Conservation (phyloP, 495 filamentous ascomycete species). For the Talaromyces stipitatus region DNA sequence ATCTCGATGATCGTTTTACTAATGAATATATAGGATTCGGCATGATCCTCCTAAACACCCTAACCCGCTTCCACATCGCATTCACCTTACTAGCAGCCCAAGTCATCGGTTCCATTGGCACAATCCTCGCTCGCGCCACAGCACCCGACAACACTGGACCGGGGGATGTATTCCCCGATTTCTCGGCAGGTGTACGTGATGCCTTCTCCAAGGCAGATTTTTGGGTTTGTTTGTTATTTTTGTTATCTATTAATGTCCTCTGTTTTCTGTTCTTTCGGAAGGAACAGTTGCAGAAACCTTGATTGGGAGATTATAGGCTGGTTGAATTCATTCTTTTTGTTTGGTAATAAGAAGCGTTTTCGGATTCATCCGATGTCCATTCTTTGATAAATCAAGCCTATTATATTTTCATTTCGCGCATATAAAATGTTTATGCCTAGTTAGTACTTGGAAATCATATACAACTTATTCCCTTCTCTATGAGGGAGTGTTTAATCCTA, state of each 20-base stretch:
- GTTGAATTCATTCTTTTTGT: too few relatives aligned
- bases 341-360: too few relatives aligned
- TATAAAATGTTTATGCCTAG: too few relatives aligned
- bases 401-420: too few relatives aligned
- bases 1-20: conserved; percentile 47
- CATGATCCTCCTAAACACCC: conserved; percentile 56
- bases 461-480: too few relatives aligned
- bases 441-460: too few relatives aligned
- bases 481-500: too few relatives aligned
- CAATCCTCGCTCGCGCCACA: conserved; percentile 49
- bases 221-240: conserved; percentile 47
- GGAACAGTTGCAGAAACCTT: conserved; percentile 58
- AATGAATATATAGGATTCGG: conserved; percentile 52
- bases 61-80: conserved; percentile 52
- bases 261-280: conserved; percentile 58
- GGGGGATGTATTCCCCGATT: conserved; percentile 56
- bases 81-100: conserved; percentile 49
- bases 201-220: conserved; percentile 44
- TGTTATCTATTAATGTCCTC: conserved; percentile 49
- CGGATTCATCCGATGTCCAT: too few relatives aligned
- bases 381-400: too few relatives aligned
- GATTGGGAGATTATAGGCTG: too few relatives aligned
- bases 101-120: conserved; percentile 46
- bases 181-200: conserved; percentile 31
- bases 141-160: conserved; percentile 53